Evolutionary conservation across 192 early-diverging fungal species (phyloP), one percentile per base, ranked within the genome.

Genomic region (Powellomyces hirtus): DNA sequence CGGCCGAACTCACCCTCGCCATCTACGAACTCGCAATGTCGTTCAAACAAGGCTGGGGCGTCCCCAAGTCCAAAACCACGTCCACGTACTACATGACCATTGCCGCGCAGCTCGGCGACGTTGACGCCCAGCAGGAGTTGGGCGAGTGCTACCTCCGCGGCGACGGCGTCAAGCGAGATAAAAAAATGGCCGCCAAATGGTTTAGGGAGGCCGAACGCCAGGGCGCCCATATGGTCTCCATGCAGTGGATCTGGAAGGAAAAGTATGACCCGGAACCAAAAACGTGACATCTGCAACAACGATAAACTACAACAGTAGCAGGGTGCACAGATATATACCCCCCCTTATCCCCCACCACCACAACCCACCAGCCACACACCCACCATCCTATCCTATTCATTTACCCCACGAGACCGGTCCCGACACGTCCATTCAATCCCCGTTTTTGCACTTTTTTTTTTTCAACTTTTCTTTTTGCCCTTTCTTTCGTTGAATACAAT

Each of bases 191-290:
- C 0, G 82, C 82, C 11, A 58, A 59, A 49, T 84, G 73, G 73
- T 84, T 75, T 53, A 59, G 82, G 42, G 46, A 67, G 46, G 82
- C 82, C 18, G 73, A 75, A 50, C 77, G 72, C 27, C 62, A 68
- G 29, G 82, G 82, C 11, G 76, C 77, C 2, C 70, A 69, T 8
- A 69, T 79, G 55, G 79, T 81, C 5, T 58, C 53, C 26, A 76
- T 80, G 70, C 81, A 83, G 45, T 83, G 81, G 81, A 83, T 83
- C 38, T 80, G 73, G 68, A 83, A 83, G 56, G 71, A 75, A 38
- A 83, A 82, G 50, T 79, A 73, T 38, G 55, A 78, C 31, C 59
- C 59, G 22, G 20, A 14, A 49, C 26, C 40, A 42, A n/a, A n/a
- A n/a, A n/a, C n/a, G n/a, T n/a, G n/a, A n/a, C n/a, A n/a, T n/a